Evolutionary conservation across 805 yeast species (phyloP), one percentile per base, ranked within the genome.

Genomic region (Nakazawaea sp.): DNA sequence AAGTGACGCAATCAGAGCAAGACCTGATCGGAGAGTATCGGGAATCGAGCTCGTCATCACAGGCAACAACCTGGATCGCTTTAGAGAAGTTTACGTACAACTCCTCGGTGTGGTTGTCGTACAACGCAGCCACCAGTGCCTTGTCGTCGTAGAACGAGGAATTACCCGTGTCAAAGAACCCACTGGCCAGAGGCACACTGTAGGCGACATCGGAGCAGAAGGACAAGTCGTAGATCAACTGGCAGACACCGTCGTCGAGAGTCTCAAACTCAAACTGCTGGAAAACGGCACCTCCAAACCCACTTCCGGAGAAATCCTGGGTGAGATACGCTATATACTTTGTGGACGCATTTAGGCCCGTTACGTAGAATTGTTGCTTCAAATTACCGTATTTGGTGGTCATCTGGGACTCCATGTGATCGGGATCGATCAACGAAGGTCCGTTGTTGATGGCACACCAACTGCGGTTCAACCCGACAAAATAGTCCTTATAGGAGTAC

Each of bases 191-290:
- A 0, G 97, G 97, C 0, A 85, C 96, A 0, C 95, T 71, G 58
- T 89, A 90, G 1, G 96, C 92, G 18, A 90, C 94, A 32, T 75
- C 72, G 21, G 66, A 56, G 56, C 98, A 90, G 50, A 88, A 88
- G 2, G 73, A 78, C 42, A 90, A 64, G 41, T 75, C 82, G 53
- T 74, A 86, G 13, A 88, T 72, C 33, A 89, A 59, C 42, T 81
- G 74, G 55, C 98, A 90, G 2, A 84, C 71, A 15, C 64, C 61
- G 2, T 66, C 52, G 18, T 55, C 56, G 55, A 72, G 57, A 2
- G 86, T 75, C 28, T 72, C 68, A 42, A 90, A 84, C 26, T 56
- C 55, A 29, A 81, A 68, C 9, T 69, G 68, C 5, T 62, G 55
- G 49, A 74, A 84, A 0, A 84, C 65, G 3, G 76, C 68, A 5